Evolutionary conservation across 257 asterid species (phyloP).

Genomic region (Plantago ovata): DNA sequence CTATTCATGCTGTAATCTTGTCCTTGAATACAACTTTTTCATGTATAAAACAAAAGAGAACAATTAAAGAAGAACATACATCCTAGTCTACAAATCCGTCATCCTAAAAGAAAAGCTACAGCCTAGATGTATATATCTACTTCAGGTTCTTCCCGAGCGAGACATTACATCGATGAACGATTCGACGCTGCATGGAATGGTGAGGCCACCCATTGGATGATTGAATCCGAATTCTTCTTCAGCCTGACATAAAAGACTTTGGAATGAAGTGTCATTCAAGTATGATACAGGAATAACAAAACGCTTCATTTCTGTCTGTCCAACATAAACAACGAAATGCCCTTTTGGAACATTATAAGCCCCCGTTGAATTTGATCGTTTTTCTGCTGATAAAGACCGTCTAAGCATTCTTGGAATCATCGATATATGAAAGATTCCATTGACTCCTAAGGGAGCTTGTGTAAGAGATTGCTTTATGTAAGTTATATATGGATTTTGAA

Average conservation of each 20-base stretch:
- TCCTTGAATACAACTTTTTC: no score
- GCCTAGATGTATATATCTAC: background rate
- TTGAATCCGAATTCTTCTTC: slow-evolving; percentile 8
- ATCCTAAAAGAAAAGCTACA: background rate
- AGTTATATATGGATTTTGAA: no score
- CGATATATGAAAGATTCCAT: no score
- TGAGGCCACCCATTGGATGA: slow-evolving; percentile 22
- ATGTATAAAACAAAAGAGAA: background rate
- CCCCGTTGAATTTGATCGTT: no score
- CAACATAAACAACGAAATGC: slow-evolving; percentile 28
- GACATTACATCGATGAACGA: slow-evolving; percentile 28
- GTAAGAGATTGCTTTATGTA: no score
- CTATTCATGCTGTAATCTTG: background rate
- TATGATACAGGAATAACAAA: slow-evolving; percentile 10
- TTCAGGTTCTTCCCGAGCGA: background rate
- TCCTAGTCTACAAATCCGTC: slow-evolving; percentile 7
- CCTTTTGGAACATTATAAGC: slow-evolving; percentile 27
- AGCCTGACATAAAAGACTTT: background rate
- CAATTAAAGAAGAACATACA: no score
- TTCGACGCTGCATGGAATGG: slow-evolving; percentile 33
- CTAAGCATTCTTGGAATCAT: slow-evolving; percentile 8
- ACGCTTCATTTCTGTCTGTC: slow-evolving; percentile 22
- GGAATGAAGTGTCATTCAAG: slow-evolving; percentile 3
- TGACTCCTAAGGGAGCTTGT: no score
- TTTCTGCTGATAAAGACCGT: slow-evolving; percentile 10